phyloP scores from a whole-genome alignment of 164 flowering plant species.

The Berberis thunbergii region DNA sequence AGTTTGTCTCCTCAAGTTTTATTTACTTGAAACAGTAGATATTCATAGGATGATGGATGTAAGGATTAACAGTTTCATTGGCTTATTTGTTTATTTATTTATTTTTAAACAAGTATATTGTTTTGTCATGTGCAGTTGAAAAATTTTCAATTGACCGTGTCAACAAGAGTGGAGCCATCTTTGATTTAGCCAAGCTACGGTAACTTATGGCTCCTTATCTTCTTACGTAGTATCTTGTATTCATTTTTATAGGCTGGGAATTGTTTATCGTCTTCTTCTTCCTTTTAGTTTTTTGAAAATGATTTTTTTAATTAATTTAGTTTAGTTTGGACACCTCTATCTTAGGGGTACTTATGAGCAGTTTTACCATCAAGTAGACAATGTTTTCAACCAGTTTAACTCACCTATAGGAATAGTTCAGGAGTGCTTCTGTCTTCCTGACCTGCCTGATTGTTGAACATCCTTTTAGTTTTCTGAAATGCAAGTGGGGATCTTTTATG shows the following conservation, averaged over 20 bases:
- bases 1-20: conserved; percentile 17
- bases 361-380: too few relatives aligned
- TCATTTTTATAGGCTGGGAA: neutral
- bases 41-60: neutral
- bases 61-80: neutral
- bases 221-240: neutral
- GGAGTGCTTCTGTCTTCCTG: too few relatives aligned
- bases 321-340: too few relatives aligned
- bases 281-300: too few relatives aligned
- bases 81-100: neutral
- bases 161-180: conserved; percentile 89
- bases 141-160: conserved; percentile 86
- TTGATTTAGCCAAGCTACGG: conserved; percentile 86
- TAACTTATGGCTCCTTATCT: conserved; percentile 11
- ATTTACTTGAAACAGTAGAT: neutral
- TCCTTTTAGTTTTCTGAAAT: too few relatives aligned
- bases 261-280: neutral
- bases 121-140: conserved; percentile 48
- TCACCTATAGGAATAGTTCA: too few relatives aligned
- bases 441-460: too few relatives aligned
- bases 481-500: too few relatives aligned
- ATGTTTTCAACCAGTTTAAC: too few relatives aligned
- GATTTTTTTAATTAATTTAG: too few relatives aligned
- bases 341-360: too few relatives aligned
- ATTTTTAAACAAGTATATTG: neutral